phyloP scores from a whole-genome alignment of 1,284 basidiomycete species.

The Naganishia albida region DNA sequence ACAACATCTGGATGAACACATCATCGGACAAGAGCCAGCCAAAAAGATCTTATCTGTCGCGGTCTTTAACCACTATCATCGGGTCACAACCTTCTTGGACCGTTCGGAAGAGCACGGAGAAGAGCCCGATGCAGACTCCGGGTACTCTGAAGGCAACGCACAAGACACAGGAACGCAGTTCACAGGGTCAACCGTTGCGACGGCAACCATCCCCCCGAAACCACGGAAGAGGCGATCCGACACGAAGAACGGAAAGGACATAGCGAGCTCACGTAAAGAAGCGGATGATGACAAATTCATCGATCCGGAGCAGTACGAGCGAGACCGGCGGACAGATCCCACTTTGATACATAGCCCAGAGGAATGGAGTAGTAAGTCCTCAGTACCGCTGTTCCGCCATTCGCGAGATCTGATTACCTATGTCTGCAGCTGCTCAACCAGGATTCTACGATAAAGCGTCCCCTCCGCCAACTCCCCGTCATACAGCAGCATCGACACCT shows the following conservation, averaged over 20 bases:
- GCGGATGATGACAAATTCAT: background rate
- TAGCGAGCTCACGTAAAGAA: background rate
- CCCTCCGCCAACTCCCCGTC: slow-evolving; percentile 7
- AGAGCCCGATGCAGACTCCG: slow-evolving; percentile 3
- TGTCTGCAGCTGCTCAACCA: slow-evolving; percentile 8
- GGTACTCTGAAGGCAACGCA: slow-evolving; percentile 55
- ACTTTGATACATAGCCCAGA: slow-evolving; percentile 23
- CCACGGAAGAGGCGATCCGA: background rate
- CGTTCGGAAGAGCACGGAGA: slow-evolving; percentile 29
- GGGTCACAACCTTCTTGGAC: slow-evolving; percentile 45
- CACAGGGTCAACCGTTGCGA: slow-evolving; percentile 57
- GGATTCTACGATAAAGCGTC: slow-evolving; percentile 27
- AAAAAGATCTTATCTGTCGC: slow-evolving; percentile 91
- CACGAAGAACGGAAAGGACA: background rate
- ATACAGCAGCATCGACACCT: too few species aligned
- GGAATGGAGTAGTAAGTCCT: slow-evolving; percentile 22
- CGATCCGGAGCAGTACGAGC: slow-evolving; percentile 12
- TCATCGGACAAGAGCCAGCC: slow-evolving; percentile 88
- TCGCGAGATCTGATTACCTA: background rate
- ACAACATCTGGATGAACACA: slow-evolving; percentile 82
- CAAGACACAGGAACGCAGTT: slow-evolving; percentile 38
- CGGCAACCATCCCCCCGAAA: slow-evolving; percentile 20
- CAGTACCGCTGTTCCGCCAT: background rate
- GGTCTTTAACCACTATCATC: slow-evolving; percentile 89
- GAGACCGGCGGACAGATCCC: slow-evolving; percentile 4